Evolutionary conservation across 2,329 filamentous ascomycete genomes (phyloP).

Genomic region (Ascochyta pisi): DNA sequence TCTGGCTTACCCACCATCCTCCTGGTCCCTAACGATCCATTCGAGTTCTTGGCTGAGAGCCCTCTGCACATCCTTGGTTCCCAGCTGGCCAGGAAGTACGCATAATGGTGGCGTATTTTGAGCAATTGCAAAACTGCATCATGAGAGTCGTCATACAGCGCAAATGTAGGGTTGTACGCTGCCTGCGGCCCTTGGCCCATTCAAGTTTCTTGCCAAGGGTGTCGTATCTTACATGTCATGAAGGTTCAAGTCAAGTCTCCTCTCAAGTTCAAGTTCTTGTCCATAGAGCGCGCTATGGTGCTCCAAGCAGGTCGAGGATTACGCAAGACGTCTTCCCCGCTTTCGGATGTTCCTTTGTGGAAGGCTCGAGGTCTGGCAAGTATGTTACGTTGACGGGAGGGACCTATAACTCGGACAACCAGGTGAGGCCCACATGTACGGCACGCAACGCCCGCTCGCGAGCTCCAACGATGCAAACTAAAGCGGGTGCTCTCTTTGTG

Average conservation of each 20-base stretch:
- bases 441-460: background rate
- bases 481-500: conserved; percentile 1
- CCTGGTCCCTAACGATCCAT: background rate
- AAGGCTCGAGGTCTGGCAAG: background rate
- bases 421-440: conserved; percentile 1
- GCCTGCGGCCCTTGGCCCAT: too few relatives aligned
- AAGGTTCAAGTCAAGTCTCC: background rate
- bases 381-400: background rate
- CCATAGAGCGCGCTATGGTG: background rate
- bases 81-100: background rate
- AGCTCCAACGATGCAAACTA: background rate
- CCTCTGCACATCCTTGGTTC: background rate
- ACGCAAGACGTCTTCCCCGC: background rate
- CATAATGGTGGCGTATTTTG: too few relatives aligned
- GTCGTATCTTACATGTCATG: background rate
- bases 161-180: too few relatives aligned
- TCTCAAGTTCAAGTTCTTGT: background rate
- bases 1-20: background rate
- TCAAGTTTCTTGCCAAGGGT: background rate
- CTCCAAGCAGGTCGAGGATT: background rate
- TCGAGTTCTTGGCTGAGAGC: background rate
- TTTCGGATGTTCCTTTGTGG: background rate
- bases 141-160: too few relatives aligned
- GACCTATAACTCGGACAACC: background rate
- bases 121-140: too few relatives aligned